These are phyloP conservation scores for Conticribra guillardii DNA, from an alignment of 108 stramenopile genomes.

Conservation along the genomic window DNA sequence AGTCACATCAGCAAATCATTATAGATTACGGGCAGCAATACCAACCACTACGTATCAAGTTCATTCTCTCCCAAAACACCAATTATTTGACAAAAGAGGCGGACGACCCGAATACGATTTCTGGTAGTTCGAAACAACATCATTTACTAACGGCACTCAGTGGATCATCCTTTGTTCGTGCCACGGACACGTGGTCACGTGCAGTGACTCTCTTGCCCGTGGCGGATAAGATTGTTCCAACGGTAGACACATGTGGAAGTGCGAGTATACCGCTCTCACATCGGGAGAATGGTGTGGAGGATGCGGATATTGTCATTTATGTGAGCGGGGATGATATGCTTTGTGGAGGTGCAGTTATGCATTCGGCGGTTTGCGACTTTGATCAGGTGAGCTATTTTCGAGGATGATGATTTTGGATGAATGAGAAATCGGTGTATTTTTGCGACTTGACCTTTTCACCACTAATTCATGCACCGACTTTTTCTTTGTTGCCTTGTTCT, in stretches of 20 bases:
- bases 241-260: conserved; percentile 33
- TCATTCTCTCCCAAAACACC: conserved; percentile 15
- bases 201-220: conserved; percentile 30
- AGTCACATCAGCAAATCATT: conserved; percentile 43
- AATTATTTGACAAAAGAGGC: too few relatives aligned
- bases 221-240: conserved; percentile 30
- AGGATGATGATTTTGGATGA: background rate
- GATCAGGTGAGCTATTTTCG: conserved; percentile 25
- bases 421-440: background rate
- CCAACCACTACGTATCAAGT: conserved; percentile 35
- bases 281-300: conserved; percentile 36
- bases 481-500: background rate
- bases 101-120: too few relatives aligned
- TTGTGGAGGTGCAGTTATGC: conserved; percentile 43
- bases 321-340: conserved; percentile 43
- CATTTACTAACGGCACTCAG: conserved; percentile 15
- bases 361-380: conserved; percentile 52
- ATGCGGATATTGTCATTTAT: conserved; percentile 47
- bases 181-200: conserved; percentile 23
- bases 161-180: conserved; percentile 25
- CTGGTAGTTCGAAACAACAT: too few relatives aligned
- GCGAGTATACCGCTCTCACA: conserved; percentile 30
- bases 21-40: conserved; percentile 33
- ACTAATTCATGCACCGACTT: too few relatives aligned
- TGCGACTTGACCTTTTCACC: background rate